Percentiles rank a stretch among this genome's conserved stretches.
Evolutionary conservation across 345 rosid genomes (phyloP).

Genomic region (Bretschneidera sinensis): DNA sequence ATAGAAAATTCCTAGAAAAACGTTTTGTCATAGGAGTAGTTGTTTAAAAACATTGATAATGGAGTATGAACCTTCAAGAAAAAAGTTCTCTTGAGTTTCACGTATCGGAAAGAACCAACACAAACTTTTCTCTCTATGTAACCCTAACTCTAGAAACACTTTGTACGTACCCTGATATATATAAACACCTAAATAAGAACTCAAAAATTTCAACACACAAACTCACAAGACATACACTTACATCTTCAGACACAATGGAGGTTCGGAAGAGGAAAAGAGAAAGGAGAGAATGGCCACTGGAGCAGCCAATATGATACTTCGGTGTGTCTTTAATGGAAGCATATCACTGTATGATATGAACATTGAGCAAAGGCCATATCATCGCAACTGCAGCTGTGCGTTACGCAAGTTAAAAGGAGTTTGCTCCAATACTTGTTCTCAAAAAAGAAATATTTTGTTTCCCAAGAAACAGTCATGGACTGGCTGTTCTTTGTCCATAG

Average conservation of each 20-base stretch:
- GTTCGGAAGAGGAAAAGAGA: neutral
- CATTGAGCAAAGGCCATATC: constrained; percentile 24
- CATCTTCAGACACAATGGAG: neutral
- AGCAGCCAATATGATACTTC: constrained; percentile 22
- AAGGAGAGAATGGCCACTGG: constrained; percentile 9
- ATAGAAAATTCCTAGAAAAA: too few species aligned
- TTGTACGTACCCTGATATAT: too few species aligned
- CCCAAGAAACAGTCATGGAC: constrained; percentile 6
- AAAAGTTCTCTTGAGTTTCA: too few species aligned
- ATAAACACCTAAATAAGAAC: too few species aligned
- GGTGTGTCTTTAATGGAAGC: constrained; percentile 18
- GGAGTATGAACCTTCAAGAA: too few species aligned
- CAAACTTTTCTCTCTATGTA: too few species aligned
- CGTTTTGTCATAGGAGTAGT: too few species aligned
- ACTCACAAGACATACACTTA: neutral
- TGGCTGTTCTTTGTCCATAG: constrained; percentile 12
- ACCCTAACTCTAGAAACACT: too few species aligned
- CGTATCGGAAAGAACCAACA: too few species aligned
- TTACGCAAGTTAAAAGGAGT: constrained; percentile 20
- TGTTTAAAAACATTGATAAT: too few species aligned
- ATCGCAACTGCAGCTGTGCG: constrained; percentile 28
- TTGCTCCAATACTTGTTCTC: constrained; percentile 10
- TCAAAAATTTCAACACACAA: neutral
- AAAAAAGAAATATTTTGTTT: constrained; percentile 9
- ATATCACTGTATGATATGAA: constrained; percentile 13